Conservation (phyloP, 2,329 filamentous ascomycete species). For the Cladosporium phlei region DNA sequence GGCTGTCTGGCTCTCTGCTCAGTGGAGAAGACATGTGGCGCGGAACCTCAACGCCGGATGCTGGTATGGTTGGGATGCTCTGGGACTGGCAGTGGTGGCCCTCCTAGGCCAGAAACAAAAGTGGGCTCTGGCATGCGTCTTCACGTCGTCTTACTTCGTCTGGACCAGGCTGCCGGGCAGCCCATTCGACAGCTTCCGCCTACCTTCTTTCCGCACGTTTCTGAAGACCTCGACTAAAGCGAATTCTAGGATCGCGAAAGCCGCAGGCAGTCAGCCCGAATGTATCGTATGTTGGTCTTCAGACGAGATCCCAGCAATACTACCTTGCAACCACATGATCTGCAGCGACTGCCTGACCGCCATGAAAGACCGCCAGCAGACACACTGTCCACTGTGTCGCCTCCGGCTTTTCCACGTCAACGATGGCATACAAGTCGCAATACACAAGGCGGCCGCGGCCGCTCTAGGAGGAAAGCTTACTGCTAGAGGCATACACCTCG, state of each 20-base stretch:
- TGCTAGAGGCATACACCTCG: background rate
- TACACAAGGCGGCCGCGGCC: background rate
- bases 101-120: background rate
- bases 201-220: background rate
- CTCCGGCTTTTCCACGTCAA: background rate
- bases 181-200: background rate
- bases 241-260: background rate
- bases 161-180: conserved; percentile 4
- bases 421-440: background rate
- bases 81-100: background rate
- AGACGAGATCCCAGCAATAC: background rate
- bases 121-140: background rate
- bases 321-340: background rate
- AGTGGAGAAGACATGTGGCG: background rate
- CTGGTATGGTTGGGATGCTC: conserved; percentile 3
- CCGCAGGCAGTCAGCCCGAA: background rate
- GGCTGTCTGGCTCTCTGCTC: background rate
- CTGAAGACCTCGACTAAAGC: background rate
- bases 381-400: background rate
- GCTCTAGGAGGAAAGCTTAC: background rate
- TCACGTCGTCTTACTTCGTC: conserved; percentile 1
- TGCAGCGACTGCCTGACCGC: background rate
- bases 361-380: background rate
- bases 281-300: conserved; percentile 1
- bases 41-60: conserved; percentile 1